These are phyloP conservation scores for Somion occarium DNA, from an alignment of 1,284 basidiomycete species.

Conservation along the genomic window DNA sequence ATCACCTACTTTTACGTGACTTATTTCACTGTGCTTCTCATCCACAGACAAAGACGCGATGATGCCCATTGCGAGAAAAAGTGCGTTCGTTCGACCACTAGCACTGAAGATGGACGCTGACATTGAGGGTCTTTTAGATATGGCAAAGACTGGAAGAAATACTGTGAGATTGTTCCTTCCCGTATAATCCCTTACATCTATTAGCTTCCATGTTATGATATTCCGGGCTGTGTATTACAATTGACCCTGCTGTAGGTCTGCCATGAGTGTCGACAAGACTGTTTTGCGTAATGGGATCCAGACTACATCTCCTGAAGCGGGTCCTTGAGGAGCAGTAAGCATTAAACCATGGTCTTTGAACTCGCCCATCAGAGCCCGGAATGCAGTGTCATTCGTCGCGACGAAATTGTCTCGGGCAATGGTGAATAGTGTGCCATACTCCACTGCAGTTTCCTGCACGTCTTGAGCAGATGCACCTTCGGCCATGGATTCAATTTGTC, in stretches of 20 bases:
- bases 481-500: slow-evolving; percentile 60
- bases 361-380: slow-evolving; percentile 79
- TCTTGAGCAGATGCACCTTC: slow-evolving; percentile 23
- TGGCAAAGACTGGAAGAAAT: slow-evolving; percentile 85
- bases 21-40: slow-evolving; percentile 87
- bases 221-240: neutral
- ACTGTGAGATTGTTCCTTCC: slow-evolving; percentile 80
- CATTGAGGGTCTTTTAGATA: slow-evolving; percentile 42
- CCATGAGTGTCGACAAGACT: slow-evolving; percentile 37
- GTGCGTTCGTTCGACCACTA: slow-evolving; percentile 38
- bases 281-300: slow-evolving; percentile 85
- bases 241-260: slow-evolving; percentile 18
- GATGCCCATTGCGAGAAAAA: slow-evolving; percentile 91
- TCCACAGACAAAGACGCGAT: slow-evolving; percentile 89
- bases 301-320: slow-evolving; percentile 49
- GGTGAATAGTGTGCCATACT: slow-evolving; percentile 62
- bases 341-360: slow-evolving; percentile 88
- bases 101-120: slow-evolving; percentile 5
- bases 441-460: slow-evolving; percentile 47
- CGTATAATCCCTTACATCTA: slow-evolving; percentile 90
- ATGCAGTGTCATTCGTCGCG: slow-evolving; percentile 80
- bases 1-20: slow-evolving; percentile 95
- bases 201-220: neutral
- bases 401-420: slow-evolving; percentile 76
- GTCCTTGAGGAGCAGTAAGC: slow-evolving; percentile 40